These are phyloP conservation scores for Fistulina hepatica DNA, from an alignment of 1,284 basidiomycete species.

Conservation along the genomic window DNA sequence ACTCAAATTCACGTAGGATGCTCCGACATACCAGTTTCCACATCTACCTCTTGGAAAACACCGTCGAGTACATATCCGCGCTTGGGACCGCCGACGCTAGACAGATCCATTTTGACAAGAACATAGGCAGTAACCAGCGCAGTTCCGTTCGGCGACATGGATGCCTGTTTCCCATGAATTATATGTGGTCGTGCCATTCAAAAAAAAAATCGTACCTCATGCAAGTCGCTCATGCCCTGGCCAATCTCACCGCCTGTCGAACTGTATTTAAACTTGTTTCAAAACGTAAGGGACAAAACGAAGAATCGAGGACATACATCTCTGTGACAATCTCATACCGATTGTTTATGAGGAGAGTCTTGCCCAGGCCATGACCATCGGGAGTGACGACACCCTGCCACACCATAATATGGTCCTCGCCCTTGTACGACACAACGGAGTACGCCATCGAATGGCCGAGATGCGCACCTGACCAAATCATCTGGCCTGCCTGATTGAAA, in stretches of 20 bases:
- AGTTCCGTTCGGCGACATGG: background rate
- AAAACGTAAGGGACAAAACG: background rate
- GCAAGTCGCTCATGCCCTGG: background rate
- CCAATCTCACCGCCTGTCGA: background rate
- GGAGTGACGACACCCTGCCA: background rate
- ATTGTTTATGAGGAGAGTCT: background rate
- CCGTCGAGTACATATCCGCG: background rate
- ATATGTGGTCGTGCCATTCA: background rate
- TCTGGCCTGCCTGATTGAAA: background rate
- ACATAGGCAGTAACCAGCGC: background rate
- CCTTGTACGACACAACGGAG: background rate
- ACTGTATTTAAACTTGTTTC: background rate
- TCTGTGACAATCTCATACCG: background rate
- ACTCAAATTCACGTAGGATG: background rate
- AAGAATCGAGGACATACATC: background rate
- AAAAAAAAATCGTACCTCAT: background rate
- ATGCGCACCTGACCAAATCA: background rate
- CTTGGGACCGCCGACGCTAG: background rate
- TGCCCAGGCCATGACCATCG: background rate
- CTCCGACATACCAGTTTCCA: background rate
- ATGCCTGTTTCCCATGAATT: background rate
- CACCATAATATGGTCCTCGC: constrained; percentile 1
- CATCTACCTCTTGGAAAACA: background rate
- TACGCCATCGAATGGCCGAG: background rate
- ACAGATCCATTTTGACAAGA: background rate